Conservation (phyloP, 768 basidiomycete species). For the Tricholoma terreum region DNA sequence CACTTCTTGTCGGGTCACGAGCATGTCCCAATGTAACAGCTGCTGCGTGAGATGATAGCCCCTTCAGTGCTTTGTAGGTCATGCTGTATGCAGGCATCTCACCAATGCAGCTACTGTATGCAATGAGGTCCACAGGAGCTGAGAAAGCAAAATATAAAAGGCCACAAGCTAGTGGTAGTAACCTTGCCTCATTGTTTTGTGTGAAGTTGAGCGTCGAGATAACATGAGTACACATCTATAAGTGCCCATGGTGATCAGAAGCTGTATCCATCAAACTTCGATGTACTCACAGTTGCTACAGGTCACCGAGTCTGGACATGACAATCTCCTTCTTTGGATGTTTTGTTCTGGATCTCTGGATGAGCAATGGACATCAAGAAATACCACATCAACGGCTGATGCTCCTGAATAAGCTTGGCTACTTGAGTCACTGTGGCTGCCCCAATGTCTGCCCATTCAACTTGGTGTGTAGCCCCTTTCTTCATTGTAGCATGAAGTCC, state of each 20-base stretch:
- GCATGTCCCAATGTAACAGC: constrained; percentile 8
- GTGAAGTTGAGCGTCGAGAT: constrained; percentile 9
- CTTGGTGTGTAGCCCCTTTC: not conserved
- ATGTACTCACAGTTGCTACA: not conserved
- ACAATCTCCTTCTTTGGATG: not conserved
- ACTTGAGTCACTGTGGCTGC: not conserved
- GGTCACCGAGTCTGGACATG: not conserved
- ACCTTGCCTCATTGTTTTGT: constrained; percentile 16
- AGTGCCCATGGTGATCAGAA: not conserved
- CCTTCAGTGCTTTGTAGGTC: constrained; percentile 11
- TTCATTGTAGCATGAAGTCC: constrained; percentile 18
- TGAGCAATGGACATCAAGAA: not conserved
- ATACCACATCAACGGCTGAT: constrained; percentile 1
- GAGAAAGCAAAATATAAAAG: constrained; percentile 20
- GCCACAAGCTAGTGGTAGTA: constrained; percentile 15
- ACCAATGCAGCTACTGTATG: constrained; percentile 12
- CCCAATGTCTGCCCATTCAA: constrained; percentile 1
- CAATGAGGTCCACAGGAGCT: constrained; percentile 10
- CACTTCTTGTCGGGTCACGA: constrained; percentile 11
- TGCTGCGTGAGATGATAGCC: constrained; percentile 21
- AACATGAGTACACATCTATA: constrained; percentile 9
- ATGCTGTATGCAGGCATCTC: constrained; percentile 20
- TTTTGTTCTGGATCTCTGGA: not conserved
- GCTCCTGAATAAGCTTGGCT: not conserved
- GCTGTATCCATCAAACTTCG: not conserved